Evolutionary conservation across 2,329 filamentous ascomycete species (phyloP).

Genomic region (Xenosphaeropsis pyriputrescens): DNA sequence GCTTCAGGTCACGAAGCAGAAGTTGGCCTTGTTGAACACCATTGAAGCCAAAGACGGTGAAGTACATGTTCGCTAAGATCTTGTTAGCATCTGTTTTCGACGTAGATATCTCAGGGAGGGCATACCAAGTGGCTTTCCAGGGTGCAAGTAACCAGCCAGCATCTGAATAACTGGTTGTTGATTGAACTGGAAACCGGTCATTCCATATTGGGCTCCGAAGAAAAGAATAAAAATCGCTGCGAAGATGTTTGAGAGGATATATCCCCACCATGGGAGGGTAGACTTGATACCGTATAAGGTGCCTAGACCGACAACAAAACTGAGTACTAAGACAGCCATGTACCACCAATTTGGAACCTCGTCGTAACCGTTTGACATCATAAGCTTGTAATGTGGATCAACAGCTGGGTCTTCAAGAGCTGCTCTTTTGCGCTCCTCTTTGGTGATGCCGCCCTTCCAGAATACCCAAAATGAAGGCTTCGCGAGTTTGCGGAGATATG

Average conservation of each 20-base stretch:
- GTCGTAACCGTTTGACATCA: slow-evolving; percentile 36
- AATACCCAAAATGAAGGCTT: slow-evolving; percentile 1
- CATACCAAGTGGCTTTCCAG: slow-evolving; percentile 37
- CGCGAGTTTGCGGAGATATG: background rate
- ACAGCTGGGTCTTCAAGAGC: background rate
- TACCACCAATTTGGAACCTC: slow-evolving; percentile 45
- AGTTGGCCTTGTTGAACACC: slow-evolving; percentile 26
- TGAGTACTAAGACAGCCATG: slow-evolving; percentile 24
- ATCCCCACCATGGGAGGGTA: slow-evolving; percentile 26
- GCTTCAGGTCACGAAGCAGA: slow-evolving; percentile 30
- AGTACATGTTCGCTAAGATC: slow-evolving; percentile 21
- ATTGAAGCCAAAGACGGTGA: slow-evolving; percentile 22
- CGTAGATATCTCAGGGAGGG: slow-evolving; percentile 34
- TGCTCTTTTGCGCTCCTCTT: background rate
- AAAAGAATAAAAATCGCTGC: slow-evolving; percentile 11
- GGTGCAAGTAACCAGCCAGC: slow-evolving; percentile 28
- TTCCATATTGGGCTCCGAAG: slow-evolving; percentile 22
- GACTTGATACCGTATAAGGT: slow-evolving; percentile 48
- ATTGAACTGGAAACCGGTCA: slow-evolving; percentile 29
- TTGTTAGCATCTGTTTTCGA: slow-evolving; percentile 10
- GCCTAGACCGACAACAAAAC: slow-evolving; percentile 25
- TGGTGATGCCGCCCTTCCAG: slow-evolving; percentile 1
- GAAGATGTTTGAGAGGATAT: slow-evolving; percentile 13
- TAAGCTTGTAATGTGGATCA: slow-evolving; percentile 27
- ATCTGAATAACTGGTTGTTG: slow-evolving; percentile 30